A percentile compares a stretch with the other conserved stretches of the same genome.
Conservation (phyloP, 176 grass and related monocot species). For the Avena eriantha region DNA sequence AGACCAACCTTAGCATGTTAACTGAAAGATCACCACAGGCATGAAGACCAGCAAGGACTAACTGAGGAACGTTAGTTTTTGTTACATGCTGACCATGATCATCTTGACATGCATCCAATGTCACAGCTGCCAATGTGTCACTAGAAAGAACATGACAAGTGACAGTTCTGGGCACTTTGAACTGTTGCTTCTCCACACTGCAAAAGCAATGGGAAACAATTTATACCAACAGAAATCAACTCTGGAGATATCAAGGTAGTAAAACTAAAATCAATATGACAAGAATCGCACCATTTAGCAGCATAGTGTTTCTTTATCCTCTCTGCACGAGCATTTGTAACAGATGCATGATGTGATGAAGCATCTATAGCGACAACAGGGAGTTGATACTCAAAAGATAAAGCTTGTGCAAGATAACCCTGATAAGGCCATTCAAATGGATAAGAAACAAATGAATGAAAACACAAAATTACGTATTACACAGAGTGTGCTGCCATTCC, state of each 20-base stretch:
- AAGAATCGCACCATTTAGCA: conserved; percentile 68
- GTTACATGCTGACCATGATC: conserved; percentile 43
- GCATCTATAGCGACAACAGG: conserved; percentile 91
- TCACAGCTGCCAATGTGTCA: conserved; percentile 67
- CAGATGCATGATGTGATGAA: conserved; percentile 85
- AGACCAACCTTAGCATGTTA: conserved; percentile 91
- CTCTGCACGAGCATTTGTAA: conserved; percentile 79
- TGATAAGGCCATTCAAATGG: conserved; percentile 49
- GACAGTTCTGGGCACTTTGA: conserved; percentile 74
- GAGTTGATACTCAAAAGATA: conserved; percentile 91
- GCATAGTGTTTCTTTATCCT: conserved; percentile 90
- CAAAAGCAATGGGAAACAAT: neutral
- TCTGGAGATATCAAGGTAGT: conserved; percentile 11
- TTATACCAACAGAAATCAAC: conserved; percentile 5
- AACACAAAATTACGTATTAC: conserved; percentile 15
- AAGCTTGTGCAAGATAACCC: conserved; percentile 93
- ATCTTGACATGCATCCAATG: conserved; percentile 52
- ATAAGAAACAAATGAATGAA: conserved; percentile 32
- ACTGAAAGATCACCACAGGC: conserved; percentile 97
- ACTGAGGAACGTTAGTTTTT: conserved; percentile 42
- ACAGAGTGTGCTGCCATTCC: neutral
- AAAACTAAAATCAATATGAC: conserved; percentile 3
- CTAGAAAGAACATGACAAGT: conserved; percentile 94
- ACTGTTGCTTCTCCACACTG: conserved; percentile 62
- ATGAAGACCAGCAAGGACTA: conserved; percentile 90